phyloP scores from a whole-genome alignment of 2,329 filamentous ascomycete genomes.

The Hymenoscyphus fraxineus region DNA sequence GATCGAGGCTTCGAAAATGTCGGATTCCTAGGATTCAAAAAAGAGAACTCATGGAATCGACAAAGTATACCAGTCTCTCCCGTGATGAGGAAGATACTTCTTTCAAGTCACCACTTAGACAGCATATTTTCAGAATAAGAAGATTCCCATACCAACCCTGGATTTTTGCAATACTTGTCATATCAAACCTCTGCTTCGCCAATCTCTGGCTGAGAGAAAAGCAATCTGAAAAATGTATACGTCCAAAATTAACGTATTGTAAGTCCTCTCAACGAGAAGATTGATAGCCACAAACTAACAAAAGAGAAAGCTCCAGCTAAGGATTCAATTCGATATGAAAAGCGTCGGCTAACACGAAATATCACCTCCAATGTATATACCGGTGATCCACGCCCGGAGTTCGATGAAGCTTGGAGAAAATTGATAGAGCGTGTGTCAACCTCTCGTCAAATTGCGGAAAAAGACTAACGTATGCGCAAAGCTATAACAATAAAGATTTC shows the following conservation, averaged over 20 bases:
- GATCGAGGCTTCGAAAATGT: not conserved
- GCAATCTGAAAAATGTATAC: not conserved
- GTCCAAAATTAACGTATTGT: conserved; percentile 8
- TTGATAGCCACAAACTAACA: not conserved
- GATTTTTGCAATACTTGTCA: not conserved
- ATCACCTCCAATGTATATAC: conserved; percentile 11
- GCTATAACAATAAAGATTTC: conserved; percentile 43
- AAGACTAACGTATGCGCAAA: not conserved
- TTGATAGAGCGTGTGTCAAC: conserved; percentile 1
- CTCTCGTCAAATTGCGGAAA: too few relatives aligned
- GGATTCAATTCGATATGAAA: conserved; percentile 7
- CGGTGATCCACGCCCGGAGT: conserved; percentile 9
- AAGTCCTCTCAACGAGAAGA: not conserved
- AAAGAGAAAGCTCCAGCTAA: not conserved
- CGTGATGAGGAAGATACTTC: not conserved
- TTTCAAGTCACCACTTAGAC: not conserved
- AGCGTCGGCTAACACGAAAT: conserved; percentile 3
- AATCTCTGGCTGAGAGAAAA: conserved; percentile 1
- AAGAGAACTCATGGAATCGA: not conserved
- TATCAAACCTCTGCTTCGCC: not conserved
- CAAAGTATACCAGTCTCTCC: not conserved
- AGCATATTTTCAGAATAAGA: not conserved
- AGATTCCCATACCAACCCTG: not conserved
- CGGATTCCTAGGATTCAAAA: not conserved
- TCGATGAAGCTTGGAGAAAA: conserved; percentile 12